Evolutionary conservation across 1,139 yeast species (phyloP).

Genomic region (Saccharomycopsis crataegensis): DNA sequence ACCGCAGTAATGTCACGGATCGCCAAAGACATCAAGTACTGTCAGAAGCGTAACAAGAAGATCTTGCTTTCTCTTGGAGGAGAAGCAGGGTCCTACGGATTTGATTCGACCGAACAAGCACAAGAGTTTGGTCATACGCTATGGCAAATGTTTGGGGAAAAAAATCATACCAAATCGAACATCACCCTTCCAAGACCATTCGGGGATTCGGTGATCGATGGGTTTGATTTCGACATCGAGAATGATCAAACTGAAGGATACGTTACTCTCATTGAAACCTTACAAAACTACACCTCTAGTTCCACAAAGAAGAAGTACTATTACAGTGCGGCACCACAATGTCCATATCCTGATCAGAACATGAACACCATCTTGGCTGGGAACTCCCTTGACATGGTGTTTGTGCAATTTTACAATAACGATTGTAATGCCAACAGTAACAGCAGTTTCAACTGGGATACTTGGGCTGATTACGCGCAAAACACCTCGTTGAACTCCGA

Average conservation of each 20-base stretch:
- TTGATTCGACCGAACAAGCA: slow-evolving; percentile 48
- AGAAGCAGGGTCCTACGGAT: slow-evolving; percentile 65
- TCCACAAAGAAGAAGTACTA: slow-evolving; percentile 41
- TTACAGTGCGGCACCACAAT: slow-evolving; percentile 82
- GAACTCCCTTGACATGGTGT: slow-evolving; percentile 62
- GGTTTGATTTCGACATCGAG: slow-evolving; percentile 59
- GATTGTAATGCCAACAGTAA: slow-evolving; percentile 43
- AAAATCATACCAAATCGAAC: slow-evolving; percentile 26
- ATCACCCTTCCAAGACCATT: slow-evolving; percentile 49
- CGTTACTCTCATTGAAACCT: slow-evolving; percentile 6
- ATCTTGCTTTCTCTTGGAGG: slow-evolving; percentile 75
- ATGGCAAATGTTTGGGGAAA: slow-evolving; percentile 75
- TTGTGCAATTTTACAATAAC: slow-evolving; percentile 82
- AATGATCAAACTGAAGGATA: slow-evolving; percentile 20
- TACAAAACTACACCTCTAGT: slow-evolving; percentile 16
- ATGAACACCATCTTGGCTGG: slow-evolving; percentile 49
- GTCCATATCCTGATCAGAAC: slow-evolving; percentile 71
- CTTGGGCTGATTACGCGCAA: slow-evolving; percentile 56
- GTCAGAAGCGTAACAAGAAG: slow-evolving; percentile 63
- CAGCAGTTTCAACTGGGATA: slow-evolving; percentile 53
- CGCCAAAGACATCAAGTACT: slow-evolving; percentile 55
- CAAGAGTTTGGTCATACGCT: slow-evolving; percentile 52
- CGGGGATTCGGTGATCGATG: slow-evolving; percentile 48
- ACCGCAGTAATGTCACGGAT: slow-evolving; percentile 38
- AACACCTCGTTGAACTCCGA: slow-evolving; percentile 26